Evolutionary conservation across 352 stramenopile genomes (phyloP).

Genomic region (Globisporangium acanthophoron): DNA sequence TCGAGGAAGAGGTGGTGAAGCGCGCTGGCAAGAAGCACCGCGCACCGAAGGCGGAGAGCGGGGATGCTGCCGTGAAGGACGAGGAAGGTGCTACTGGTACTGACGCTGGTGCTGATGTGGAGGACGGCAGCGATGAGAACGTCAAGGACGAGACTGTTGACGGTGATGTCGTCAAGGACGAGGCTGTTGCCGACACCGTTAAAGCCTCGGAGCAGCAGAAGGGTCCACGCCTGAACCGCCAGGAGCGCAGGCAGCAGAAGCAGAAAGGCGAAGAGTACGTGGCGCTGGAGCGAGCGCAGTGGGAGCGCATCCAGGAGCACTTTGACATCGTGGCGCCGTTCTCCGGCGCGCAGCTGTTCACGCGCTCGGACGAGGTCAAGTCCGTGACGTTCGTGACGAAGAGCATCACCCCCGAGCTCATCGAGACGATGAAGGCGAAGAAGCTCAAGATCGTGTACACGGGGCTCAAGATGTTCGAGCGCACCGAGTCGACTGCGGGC

Average conservation of each 20-base stretch:
- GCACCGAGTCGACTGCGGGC: conserved; percentile 65
- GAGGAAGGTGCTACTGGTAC: conserved; percentile 12
- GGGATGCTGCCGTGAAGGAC: not conserved
- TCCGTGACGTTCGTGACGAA: conserved; percentile 82
- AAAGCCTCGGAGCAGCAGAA: conserved; percentile 13
- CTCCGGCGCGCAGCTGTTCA: conserved; percentile 77
- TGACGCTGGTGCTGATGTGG: not conserved
- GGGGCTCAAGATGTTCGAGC: conserved; percentile 91
- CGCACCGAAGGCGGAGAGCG: conserved; percentile 17
- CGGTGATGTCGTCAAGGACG: not conserved
- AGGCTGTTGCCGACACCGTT: conserved; percentile 14
- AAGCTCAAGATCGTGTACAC: conserved; percentile 89
- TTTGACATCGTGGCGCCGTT: conserved; percentile 74
- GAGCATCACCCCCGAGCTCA: conserved; percentile 74
- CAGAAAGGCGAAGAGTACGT: conserved; percentile 71
- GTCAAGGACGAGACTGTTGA: conserved; percentile 4
- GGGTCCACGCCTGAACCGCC: conserved; percentile 16
- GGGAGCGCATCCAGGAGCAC: conserved; percentile 57
- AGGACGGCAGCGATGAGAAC: not conserved
- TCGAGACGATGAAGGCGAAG: conserved; percentile 84
- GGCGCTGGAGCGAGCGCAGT: conserved; percentile 55
- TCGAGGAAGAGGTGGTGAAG: conserved; percentile 16
- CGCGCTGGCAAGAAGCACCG: conserved; percentile 14
- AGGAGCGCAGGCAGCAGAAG: conserved; percentile 46
- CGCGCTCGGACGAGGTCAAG: conserved; percentile 82